Conservation (phyloP, 306 rosid species). For the Prinsepia uniflora region DNA sequence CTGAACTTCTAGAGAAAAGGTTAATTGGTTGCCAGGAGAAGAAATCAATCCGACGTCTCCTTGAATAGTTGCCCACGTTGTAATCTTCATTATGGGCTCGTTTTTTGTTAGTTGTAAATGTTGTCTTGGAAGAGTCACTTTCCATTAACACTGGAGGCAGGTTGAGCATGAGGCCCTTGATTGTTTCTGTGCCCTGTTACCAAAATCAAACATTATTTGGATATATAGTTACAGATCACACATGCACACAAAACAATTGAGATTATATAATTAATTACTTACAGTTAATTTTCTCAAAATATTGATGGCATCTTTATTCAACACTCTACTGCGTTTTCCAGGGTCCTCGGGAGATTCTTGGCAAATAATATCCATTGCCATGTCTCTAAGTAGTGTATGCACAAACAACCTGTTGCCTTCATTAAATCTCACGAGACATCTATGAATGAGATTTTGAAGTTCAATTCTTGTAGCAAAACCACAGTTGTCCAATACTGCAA, state of each 20-base stretch:
- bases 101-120: neutral
- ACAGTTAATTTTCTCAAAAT: neutral
- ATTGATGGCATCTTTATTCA: neutral
- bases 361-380: neutral
- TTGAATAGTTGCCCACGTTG: neutral
- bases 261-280: neutral
- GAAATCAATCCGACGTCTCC: neutral
- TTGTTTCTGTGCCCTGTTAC: neutral
- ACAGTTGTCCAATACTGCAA: neutral
- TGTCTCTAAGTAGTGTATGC: neutral
- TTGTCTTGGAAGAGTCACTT: neutral
- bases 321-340: neutral
- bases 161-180: constrained; percentile 8
- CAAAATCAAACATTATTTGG: neutral
- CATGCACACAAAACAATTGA: neutral
- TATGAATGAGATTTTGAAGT: neutral
- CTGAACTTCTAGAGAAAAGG: too few species aligned
- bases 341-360: neutral
- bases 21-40: constrained; percentile 2
- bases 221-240: neutral
- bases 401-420: neutral
- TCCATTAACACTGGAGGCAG: neutral
- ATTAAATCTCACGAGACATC: neutral
- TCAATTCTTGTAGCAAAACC: neutral
- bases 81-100: neutral